These are phyloP conservation scores for Phoma sp. DNA, from an alignment of 2,329 filamentous ascomycete genomes.

Conservation along the genomic window DNA sequence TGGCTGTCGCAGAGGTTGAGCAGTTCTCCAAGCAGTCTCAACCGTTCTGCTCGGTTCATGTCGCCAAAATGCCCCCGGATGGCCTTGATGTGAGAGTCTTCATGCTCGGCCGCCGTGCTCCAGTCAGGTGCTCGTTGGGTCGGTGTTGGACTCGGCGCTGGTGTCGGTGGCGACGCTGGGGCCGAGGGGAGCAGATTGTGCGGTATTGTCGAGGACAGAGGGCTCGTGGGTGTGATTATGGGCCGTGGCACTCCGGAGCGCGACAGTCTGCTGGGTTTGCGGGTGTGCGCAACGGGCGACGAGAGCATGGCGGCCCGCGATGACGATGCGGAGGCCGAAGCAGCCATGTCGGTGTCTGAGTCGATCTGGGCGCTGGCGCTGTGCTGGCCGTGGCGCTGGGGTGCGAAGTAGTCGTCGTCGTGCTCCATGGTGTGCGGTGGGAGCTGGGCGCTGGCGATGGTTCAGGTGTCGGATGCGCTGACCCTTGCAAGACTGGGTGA, in stretches of 20 bases:
- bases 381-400: conserved; percentile 29
- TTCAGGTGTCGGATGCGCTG: conserved; percentile 5
- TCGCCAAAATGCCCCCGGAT: conserved; percentile 81
- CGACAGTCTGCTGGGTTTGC: conserved; percentile 51
- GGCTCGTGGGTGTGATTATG: conserved; percentile 60
- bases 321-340: conserved; percentile 43
- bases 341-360: conserved; percentile 47
- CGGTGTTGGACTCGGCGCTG: conserved; percentile 70
- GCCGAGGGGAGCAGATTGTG: conserved; percentile 69
- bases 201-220: conserved; percentile 59
- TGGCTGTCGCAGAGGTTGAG: conserved; percentile 95
- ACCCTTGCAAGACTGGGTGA: conserved; percentile 12
- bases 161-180: conserved; percentile 71
- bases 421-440: conserved; percentile 38
- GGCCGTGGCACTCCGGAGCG: conserved; percentile 53
- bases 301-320: conserved; percentile 45
- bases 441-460: background rate
- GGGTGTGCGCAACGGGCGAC: conserved; percentile 44
- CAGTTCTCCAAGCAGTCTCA: conserved; percentile 83
- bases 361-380: conserved; percentile 35
- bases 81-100: conserved; percentile 82
- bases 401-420: conserved; percentile 44
- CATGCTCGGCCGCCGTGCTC: conserved; percentile 78
- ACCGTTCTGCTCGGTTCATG: conserved; percentile 77
- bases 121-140: conserved; percentile 72